Conservation (phyloP, 345 rosid species). For the Eucalyptus caleyi region DNA sequence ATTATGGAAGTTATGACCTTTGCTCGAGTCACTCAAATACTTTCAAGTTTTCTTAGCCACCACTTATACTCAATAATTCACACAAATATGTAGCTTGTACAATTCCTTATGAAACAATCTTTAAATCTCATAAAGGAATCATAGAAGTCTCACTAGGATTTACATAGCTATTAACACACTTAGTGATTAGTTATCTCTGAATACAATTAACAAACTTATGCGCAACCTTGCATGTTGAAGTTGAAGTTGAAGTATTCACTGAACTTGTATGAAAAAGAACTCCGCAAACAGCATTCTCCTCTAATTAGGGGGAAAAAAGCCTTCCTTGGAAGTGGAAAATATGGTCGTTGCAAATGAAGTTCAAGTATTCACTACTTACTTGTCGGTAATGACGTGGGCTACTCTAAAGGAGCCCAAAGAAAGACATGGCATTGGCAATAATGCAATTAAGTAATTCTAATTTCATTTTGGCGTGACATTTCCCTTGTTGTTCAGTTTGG, state of each 20-base stretch:
- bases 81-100: too few relatives aligned
- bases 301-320: neutral
- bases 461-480: neutral
- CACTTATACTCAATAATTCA: too few relatives aligned
- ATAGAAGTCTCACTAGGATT: neutral
- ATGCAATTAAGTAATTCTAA: neutral
- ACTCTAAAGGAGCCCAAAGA: neutral
- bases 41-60: too few relatives aligned
- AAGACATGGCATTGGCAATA: neutral
- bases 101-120: neutral
- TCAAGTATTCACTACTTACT: neutral
- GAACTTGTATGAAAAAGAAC: neutral
- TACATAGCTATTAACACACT: neutral
- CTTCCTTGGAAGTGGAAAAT: neutral
- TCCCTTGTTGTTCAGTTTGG: neutral
- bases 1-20: too few relatives aligned
- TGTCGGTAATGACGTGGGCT: neutral
- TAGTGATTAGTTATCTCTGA: fast-evolving
- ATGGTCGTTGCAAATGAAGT: neutral
- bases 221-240: neutral
- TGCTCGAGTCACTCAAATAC: neutral
- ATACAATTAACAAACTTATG: neutral
- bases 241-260: neutral
- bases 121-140: too few relatives aligned
- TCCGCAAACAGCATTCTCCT: neutral